A percentile compares a stretch with the other conserved stretches of the same genome.
These are phyloP conservation scores for Amphirosellinia nigrospora DNA, from an alignment of 495 filamentous ascomycete genomes.

Conservation along the genomic window DNA sequence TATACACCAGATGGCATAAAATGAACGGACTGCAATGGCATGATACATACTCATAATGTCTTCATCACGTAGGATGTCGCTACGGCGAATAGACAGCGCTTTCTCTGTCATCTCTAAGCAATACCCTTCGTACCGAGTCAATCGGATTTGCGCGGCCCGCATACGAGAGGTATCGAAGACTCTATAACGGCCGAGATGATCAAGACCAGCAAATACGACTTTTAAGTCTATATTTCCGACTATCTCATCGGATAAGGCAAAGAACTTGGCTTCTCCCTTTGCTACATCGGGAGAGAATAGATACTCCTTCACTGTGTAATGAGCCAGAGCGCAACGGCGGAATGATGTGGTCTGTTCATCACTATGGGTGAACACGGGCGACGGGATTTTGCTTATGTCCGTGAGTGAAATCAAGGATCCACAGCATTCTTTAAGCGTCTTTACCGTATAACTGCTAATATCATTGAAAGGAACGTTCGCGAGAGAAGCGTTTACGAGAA, in stretches of 20 bases:
- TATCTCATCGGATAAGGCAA: constrained; percentile 28
- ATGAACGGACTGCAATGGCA: background rate
- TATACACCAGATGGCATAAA: background rate
- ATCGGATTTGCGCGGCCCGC: background rate
- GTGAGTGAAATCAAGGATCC: constrained; percentile 39
- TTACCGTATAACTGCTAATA: constrained; percentile 29
- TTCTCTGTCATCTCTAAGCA: constrained; percentile 30
- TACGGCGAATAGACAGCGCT: constrained; percentile 16
- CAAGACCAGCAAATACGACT: constrained; percentile 33
- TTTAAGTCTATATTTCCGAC: constrained; percentile 31
- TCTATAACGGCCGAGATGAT: constrained; percentile 20
- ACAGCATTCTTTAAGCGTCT: constrained; percentile 33
- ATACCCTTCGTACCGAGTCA: constrained; percentile 34
- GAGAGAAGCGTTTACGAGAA: constrained; percentile 31
- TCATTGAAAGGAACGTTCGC: constrained; percentile 29
- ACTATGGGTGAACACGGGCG: constrained; percentile 1
- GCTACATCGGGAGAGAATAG: constrained; percentile 31
- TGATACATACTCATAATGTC: background rate
- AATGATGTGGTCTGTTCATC: constrained; percentile 15
- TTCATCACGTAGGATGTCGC: constrained; percentile 23
- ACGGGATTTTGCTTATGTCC: constrained; percentile 8
- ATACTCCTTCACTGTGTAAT: constrained; percentile 46
- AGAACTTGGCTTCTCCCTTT: constrained; percentile 25
- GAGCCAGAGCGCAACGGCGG: constrained; percentile 34
- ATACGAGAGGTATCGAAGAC: background rate